A percentile compares a stretch with the other conserved stretches of the same genome.
Conservation (phyloP, 257 asterid species). For the Penstemon newberryi region DNA sequence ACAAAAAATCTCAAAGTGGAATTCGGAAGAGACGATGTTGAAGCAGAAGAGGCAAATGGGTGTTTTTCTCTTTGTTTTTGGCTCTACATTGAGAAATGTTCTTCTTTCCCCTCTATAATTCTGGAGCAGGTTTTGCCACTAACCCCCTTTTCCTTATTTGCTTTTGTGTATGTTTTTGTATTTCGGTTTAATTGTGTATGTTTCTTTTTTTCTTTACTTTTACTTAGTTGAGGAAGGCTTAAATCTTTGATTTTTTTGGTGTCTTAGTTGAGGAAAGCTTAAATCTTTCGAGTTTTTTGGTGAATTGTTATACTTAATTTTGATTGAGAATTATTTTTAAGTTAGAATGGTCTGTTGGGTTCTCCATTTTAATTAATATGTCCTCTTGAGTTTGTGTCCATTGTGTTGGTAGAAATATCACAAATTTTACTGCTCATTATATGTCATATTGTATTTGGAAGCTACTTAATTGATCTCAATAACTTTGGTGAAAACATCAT, state of each 20-base stretch:
- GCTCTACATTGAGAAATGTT: slow-evolving; percentile 59
- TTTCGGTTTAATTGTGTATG: neutral
- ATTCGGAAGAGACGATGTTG: slow-evolving; percentile 36
- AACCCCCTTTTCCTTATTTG: slow-evolving; percentile 9
- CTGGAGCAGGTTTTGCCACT: slow-evolving; percentile 63
- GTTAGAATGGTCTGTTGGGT: neutral
- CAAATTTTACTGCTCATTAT: neutral
- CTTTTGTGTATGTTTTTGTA: neutral
- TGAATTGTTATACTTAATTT: slow-evolving; percentile 1
- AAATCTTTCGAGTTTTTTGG: slow-evolving; percentile 26
- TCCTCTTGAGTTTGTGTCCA: no score
- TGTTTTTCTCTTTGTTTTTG: slow-evolving; percentile 64
- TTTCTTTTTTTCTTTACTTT: no score
- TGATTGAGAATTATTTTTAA: neutral
- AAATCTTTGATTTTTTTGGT: slow-evolving; percentile 31
- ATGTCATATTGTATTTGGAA: slow-evolving; percentile 23
- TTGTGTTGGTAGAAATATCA: neutral
- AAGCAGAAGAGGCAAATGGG: slow-evolving; percentile 43
- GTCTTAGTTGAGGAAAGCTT: slow-evolving; percentile 26
- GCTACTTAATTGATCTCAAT: neutral
- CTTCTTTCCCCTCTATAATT: slow-evolving; percentile 54
- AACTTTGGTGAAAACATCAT: neutral
- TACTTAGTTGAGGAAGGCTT: slow-evolving; percentile 16
- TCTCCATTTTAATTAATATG: no score
- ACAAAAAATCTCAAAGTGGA: slow-evolving; percentile 55